These are phyloP conservation scores for Cucumis sativus DNA, from an alignment of 306 rosid species.

Conservation along the genomic window Cucumber_9930_V3 NC_026655.2:12362001-12362500, in stretches of 20 bases:
- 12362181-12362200: too few relatives aligned
- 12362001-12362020: constrained; percentile 71
- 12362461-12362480: neutral
- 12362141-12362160: too few relatives aligned
- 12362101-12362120: neutral
- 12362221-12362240: neutral
- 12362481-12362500: neutral
- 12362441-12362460: too few relatives aligned
- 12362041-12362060: constrained; percentile 99
- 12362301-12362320: neutral
- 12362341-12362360: neutral
- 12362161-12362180: too few relatives aligned
- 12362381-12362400: neutral
- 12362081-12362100: neutral
- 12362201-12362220: too few relatives aligned
- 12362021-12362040: constrained; percentile 54
- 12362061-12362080: constrained; percentile 59
- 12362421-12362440: neutral
- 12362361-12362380: neutral
- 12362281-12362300: neutral
- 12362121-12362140: neutral
- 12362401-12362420: neutral
- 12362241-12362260: neutral
- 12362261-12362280: neutral
- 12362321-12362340: neutral